Base-by-base conservation (phyloP, 1,139 yeast species). In the Hyphopichia pseudoburtonii region DNA sequence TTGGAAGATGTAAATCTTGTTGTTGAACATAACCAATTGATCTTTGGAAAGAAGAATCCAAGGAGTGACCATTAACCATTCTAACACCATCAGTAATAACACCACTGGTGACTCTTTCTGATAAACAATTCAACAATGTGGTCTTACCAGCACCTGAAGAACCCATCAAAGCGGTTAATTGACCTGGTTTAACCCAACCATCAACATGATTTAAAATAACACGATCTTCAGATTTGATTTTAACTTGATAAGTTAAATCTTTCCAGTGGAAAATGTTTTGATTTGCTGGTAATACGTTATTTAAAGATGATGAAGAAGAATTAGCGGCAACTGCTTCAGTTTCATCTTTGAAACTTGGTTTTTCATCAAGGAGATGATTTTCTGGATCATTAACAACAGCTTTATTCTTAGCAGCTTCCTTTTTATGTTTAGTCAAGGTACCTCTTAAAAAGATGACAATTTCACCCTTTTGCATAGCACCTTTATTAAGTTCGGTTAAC, bases 91-190 rank as follows among this genome's bases (percentile, higher is more conserved):
- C 63, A 30, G 88, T 75, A 34, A 85, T 83, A 33, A 81, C 82
- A 63, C 94, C 94, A 70, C 78, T 76, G 17, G 89, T 83, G 27
- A 83, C 83, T 62, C 95, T 79, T 48, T 82, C 82, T 21, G 92
- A 87, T 46, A 85, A 69, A 44, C 86, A 85, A 62, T 85, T 88
- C 42, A 86, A 67, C 32, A 63, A 53, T 1, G 94, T 85, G 12
- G 94, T 86, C 56, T 85, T 85, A 68, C 94, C 94, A 35, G 94
- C 94, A 63, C 95, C 95, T 17, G 94, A 83, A 16, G 90, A 85
- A 47, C 95, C 95, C 94, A 86, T 84, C 30, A 84, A 53, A 14
- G 67, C 67, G 21, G 67, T 62, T 39, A 62, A 51, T 43, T 61
- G 61, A 35, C 68, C 68, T 10, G 90, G 90, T 54, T 82, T 81